These are phyloP conservation scores for Brassica hybrid DNA, from an alignment of 441 rosid genomes.

Conservation along the genomic window DNA sequence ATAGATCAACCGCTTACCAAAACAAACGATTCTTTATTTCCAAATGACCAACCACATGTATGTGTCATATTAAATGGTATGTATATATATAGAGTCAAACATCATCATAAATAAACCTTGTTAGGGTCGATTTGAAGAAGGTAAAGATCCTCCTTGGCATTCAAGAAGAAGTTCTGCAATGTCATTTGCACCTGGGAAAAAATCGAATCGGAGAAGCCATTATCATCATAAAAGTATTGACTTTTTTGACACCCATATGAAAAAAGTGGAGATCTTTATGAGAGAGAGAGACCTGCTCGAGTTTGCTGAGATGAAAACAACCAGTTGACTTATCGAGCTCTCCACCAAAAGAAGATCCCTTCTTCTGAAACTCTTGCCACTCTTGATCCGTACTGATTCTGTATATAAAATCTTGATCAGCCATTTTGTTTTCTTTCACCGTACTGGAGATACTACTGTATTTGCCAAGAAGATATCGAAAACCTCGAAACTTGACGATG, in stretches of 20 bases:
- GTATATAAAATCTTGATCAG: conserved; percentile 55
- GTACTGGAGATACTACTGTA: neutral
- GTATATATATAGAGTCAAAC: neutral
- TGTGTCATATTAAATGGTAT: neutral
- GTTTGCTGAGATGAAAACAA: conserved; percentile 81
- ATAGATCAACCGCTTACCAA: conserved; percentile 15
- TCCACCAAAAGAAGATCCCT: conserved; percentile 66
- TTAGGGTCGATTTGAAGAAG: conserved; percentile 81
- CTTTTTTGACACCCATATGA: neutral
- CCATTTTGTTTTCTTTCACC: conserved; percentile 45
- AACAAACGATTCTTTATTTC: neutral
- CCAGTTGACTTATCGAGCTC: conserved; percentile 71
- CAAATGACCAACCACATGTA: neutral
- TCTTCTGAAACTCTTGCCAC: conserved; percentile 72
- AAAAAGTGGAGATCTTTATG: conserved; percentile 22
- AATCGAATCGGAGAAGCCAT: no score
- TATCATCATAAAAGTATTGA: neutral
- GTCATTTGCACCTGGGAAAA: conserved; percentile 43
- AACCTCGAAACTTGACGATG: neutral
- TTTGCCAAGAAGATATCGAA: neutral
- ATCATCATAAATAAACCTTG: conserved; percentile 53
- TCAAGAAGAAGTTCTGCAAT: conserved; percentile 71
- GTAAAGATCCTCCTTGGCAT: conserved; percentile 60
- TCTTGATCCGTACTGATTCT: conserved; percentile 74
- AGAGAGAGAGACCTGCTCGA: conserved; percentile 66